phyloP scores from a whole-genome alignment of 208 protist genomes.

The Vickermania spadyakhi region DNA sequence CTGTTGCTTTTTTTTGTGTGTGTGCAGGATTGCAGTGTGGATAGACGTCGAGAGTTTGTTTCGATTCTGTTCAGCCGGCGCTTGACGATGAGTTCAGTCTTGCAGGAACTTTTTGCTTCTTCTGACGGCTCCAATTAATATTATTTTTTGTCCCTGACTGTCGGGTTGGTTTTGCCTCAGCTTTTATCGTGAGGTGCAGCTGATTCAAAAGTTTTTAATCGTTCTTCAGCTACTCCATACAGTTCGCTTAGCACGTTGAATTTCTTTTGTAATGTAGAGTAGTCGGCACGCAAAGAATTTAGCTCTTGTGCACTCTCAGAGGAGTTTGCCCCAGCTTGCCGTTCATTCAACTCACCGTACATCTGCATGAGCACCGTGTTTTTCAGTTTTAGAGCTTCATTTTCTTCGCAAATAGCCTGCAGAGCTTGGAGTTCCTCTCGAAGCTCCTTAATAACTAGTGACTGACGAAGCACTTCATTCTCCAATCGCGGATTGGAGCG shows the following conservation, averaged over 20 bases:
- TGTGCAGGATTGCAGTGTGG: not conserved
- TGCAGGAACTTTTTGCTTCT: constrained; percentile 1
- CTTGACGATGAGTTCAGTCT: not conserved
- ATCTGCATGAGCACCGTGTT: constrained; percentile 73
- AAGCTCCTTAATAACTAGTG: constrained; percentile 62
- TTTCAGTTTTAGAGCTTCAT: constrained; percentile 26
- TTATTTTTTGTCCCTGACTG: too few species aligned
- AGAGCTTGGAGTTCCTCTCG: constrained; percentile 16
- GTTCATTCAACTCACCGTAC: constrained; percentile 50
- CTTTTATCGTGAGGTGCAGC: too few species aligned
- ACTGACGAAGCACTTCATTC: constrained; percentile 60
- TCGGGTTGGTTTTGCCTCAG: too few species aligned
- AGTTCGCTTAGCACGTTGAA: too few species aligned
- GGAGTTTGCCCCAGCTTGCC: too few species aligned
- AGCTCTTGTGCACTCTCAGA: too few species aligned
- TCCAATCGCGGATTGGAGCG: constrained; percentile 28
- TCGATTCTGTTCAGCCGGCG: not conserved
- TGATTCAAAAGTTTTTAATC: too few species aligned
- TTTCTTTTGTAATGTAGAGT: too few species aligned
- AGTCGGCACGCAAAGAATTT: too few species aligned
- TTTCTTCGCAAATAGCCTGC: not conserved
- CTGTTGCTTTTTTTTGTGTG: not conserved
- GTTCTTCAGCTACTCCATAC: too few species aligned
- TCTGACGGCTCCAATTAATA: not conserved
- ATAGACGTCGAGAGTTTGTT: not conserved